These are phyloP conservation scores for Nectriaceae sp. DNA, from an alignment of 2,329 filamentous ascomycete species.

Conservation along the genomic window DNA sequence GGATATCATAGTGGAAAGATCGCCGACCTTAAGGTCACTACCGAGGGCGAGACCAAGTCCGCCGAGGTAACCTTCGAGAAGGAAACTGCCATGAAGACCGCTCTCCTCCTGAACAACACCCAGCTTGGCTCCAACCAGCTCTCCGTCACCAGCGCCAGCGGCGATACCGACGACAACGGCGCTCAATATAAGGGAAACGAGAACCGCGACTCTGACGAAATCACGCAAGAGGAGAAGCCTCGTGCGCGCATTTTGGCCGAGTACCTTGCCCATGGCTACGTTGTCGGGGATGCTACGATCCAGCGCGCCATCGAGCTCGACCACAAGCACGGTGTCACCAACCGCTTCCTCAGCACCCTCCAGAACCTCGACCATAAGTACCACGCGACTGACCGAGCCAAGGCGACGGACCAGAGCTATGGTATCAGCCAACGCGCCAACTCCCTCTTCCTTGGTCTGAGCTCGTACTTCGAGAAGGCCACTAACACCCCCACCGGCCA, in stretches of 20 bases:
- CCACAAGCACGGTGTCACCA: slow-evolving; percentile 82
- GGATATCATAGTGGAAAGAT: slow-evolving; percentile 77
- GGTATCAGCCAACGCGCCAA: slow-evolving; percentile 75
- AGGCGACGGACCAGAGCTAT: slow-evolving; percentile 81
- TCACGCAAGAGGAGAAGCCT: slow-evolving; percentile 96
- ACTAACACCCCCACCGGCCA: slow-evolving; percentile 83
- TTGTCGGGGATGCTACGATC: slow-evolving; percentile 73
- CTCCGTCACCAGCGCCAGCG: slow-evolving; percentile 67
- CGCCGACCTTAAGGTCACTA: slow-evolving; percentile 74
- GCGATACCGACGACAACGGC: slow-evolving; percentile 64
- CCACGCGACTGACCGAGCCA: slow-evolving; percentile 84
- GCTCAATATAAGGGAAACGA: slow-evolving; percentile 55
- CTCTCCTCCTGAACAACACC: slow-evolving; percentile 94
- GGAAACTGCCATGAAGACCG: slow-evolving; percentile 93
- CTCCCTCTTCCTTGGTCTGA: slow-evolving; percentile 64
- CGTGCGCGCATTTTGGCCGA: slow-evolving; percentile 91
- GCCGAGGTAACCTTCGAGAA: slow-evolving; percentile 97
- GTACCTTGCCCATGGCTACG: slow-evolving; percentile 94
- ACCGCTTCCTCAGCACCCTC: slow-evolving; percentile 76
- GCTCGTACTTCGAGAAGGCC: slow-evolving; percentile 95
- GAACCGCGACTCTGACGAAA: slow-evolving; percentile 65
- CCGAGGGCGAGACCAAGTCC: slow-evolving; percentile 69
- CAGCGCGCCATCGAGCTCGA: slow-evolving; percentile 86
- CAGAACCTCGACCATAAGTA: slow-evolving; percentile 80
- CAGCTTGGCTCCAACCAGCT: slow-evolving; percentile 89